Conservation (phyloP, 2,329 filamentous ascomycete genomes). For the Trichoderma pleuroti region DNA sequence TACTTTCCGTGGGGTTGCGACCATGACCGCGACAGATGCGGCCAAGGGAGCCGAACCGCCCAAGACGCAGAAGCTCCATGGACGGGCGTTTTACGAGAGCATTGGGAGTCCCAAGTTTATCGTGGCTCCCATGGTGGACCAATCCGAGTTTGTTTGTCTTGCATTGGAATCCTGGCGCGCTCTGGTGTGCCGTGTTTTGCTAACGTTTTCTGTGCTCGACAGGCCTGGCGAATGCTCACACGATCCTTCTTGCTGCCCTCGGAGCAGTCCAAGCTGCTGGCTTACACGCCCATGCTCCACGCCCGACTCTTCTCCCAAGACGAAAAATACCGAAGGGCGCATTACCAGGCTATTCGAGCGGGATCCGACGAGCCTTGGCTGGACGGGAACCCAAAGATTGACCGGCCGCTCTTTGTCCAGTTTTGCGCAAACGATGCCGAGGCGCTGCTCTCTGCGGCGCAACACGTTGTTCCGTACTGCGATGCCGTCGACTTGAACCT, state of each 20-base stretch:
- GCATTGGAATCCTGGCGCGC: neutral
- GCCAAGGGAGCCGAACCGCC: slow-evolving; percentile 24
- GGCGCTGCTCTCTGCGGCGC: slow-evolving; percentile 75
- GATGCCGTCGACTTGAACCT: slow-evolving; percentile 95
- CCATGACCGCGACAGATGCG: slow-evolving; percentile 29
- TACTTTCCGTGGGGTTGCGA: slow-evolving; percentile 27
- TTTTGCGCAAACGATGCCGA: slow-evolving; percentile 89
- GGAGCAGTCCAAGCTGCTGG: slow-evolving; percentile 64
- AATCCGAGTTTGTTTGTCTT: slow-evolving; percentile 84
- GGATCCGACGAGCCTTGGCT: slow-evolving; percentile 52
- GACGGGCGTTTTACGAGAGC: slow-evolving; percentile 89
- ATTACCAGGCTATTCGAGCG: slow-evolving; percentile 68
- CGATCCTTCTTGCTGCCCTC: slow-evolving; percentile 78
- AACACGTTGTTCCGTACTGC: slow-evolving; percentile 77
- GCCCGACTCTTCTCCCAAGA: slow-evolving; percentile 81
- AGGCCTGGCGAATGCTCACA: slow-evolving; percentile 97
- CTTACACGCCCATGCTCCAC: slow-evolving; percentile 96
- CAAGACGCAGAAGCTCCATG: slow-evolving; percentile 70
- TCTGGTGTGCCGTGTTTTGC: neutral
- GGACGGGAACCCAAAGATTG: slow-evolving; percentile 80
- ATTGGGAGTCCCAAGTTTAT: slow-evolving; percentile 88
- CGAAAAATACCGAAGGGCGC: slow-evolving; percentile 68
- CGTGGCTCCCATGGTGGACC: slow-evolving; percentile 96
- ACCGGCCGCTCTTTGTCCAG: slow-evolving; percentile 90
- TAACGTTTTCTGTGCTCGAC: slow-evolving; percentile 10